These are phyloP conservation scores for Brasilioporus rufonigricans DNA, from an alignment of 768 basidiomycete genomes.

Conservation along the genomic window DNA sequence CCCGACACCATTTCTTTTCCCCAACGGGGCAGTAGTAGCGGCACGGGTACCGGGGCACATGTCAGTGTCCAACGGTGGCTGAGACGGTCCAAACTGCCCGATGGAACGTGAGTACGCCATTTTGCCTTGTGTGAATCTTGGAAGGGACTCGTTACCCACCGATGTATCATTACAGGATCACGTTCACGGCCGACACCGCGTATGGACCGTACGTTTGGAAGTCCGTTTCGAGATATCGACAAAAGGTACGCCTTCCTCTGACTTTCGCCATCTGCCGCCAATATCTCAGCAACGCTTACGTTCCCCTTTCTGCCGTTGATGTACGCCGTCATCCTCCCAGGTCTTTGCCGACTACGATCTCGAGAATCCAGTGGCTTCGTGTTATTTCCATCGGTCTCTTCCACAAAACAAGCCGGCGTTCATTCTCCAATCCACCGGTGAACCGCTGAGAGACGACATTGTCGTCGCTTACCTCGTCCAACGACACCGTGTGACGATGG, in stretches of 20 bases:
- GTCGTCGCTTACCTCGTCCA: constrained; percentile 29
- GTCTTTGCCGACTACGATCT: constrained; percentile 26
- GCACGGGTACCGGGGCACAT: not conserved
- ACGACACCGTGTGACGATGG: constrained; percentile 22
- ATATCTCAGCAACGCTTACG: not conserved
- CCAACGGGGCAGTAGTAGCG: not conserved
- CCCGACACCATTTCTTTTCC: constrained; percentile 29
- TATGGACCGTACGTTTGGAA: constrained; percentile 29
- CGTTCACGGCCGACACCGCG: constrained; percentile 21
- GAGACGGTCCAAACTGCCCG: constrained; percentile 21
- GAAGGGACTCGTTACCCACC: not conserved
- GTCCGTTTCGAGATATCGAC: constrained; percentile 19
- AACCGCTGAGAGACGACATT: constrained; percentile 31
- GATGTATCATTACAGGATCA: constrained; percentile 9
- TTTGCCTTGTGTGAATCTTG: not conserved
- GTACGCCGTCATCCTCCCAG: constrained; percentile 5
- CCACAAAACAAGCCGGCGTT: constrained; percentile 17
- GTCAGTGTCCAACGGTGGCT: constrained; percentile 28
- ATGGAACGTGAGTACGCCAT: constrained; percentile 21
- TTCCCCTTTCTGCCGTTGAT: no score
- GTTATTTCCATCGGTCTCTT: constrained; percentile 11
- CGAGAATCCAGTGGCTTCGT: constrained; percentile 23
- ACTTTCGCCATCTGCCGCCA: not conserved
- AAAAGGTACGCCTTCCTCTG: constrained; percentile 15
- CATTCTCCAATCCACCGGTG: constrained; percentile 20